Evolutionary conservation across 176 grass and related monocot genomes (phyloP).

Genomic region (Carex myosuroides): DNA sequence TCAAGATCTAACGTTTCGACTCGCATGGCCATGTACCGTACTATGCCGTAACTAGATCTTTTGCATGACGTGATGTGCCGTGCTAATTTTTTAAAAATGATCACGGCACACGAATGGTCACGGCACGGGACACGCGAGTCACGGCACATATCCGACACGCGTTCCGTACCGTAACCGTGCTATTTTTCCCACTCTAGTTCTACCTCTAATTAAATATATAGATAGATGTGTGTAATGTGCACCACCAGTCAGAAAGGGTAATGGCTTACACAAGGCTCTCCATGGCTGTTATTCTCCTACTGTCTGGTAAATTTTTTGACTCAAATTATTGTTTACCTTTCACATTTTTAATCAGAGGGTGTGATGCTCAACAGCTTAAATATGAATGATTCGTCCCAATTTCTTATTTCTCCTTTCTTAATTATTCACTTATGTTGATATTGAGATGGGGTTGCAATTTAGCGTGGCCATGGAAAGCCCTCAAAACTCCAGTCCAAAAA

Average conservation of each 20-base stretch:
- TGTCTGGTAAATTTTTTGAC: conserved; percentile 6
- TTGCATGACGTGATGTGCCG: too few species aligned
- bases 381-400: neutral
- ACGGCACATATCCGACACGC: too few species aligned
- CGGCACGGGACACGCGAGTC: too few species aligned
- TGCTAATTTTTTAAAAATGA: too few species aligned
- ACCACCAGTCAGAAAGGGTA: neutral
- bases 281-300: neutral
- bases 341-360: neutral
- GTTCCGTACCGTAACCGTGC: too few species aligned
- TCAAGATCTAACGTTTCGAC: too few species aligned
- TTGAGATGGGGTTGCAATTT: neutral
- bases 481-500: neutral
- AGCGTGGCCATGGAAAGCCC: neutral
- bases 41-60: too few species aligned
- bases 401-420: neutral
- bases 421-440: neutral
- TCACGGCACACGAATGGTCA: too few species aligned
- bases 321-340: neutral
- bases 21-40: too few species aligned
- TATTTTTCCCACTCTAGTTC: too few species aligned
- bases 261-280: conserved; percentile 9
- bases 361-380: too few species aligned
- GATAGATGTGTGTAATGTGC: neutral
- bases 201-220: too few species aligned